These are phyloP conservation scores for Fraxinus pennsylvanica DNA, from an alignment of 257 asterid species.

Conservation along the genomic window DNA sequence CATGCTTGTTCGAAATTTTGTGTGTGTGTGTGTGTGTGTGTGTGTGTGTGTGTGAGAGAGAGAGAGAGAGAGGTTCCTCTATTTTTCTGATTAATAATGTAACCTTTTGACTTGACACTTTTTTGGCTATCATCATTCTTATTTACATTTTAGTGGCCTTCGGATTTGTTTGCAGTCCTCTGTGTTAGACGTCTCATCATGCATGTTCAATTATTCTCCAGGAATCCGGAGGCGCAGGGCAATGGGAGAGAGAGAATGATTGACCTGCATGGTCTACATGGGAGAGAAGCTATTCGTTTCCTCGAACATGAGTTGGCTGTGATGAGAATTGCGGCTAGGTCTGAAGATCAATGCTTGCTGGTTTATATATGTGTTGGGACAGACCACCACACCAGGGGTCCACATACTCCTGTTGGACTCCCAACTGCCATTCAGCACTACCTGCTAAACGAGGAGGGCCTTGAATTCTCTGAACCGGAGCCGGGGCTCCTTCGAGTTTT, in stretches of 20 bases:
- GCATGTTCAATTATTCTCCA: slow-evolving; percentile 33
- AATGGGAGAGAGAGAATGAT: slow-evolving; percentile 80
- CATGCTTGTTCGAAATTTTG: not conserved
- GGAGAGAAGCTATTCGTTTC: slow-evolving; percentile 84
- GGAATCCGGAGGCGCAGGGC: slow-evolving; percentile 62
- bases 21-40: too few relatives aligned
- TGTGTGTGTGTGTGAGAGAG: too few relatives aligned
- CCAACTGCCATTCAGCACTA: slow-evolving; percentile 86
- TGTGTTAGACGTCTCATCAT: not conserved
- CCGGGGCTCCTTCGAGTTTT: slow-evolving; percentile 81
- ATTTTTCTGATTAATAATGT: too few relatives aligned
- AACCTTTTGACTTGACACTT: too few relatives aligned
- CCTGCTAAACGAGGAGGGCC: slow-evolving; percentile 89
- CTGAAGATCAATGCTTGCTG: slow-evolving; percentile 68
- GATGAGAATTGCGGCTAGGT: slow-evolving; percentile 74
- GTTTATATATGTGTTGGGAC: slow-evolving; percentile 92
- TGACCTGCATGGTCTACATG: slow-evolving; percentile 97
- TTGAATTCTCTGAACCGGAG: slow-evolving; percentile 85
- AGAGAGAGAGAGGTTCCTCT: too few relatives aligned
- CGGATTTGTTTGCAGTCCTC: not conserved
- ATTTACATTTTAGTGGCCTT: not conserved
- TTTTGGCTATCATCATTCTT: too few relatives aligned
- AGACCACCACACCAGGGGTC: slow-evolving; percentile 88
- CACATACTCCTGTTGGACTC: slow-evolving; percentile 80
- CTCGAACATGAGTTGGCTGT: slow-evolving; percentile 82